phyloP scores from a whole-genome alignment of 371 early-diverging fungal genomes.

The Dinochytrium kinnereticum region DNA sequence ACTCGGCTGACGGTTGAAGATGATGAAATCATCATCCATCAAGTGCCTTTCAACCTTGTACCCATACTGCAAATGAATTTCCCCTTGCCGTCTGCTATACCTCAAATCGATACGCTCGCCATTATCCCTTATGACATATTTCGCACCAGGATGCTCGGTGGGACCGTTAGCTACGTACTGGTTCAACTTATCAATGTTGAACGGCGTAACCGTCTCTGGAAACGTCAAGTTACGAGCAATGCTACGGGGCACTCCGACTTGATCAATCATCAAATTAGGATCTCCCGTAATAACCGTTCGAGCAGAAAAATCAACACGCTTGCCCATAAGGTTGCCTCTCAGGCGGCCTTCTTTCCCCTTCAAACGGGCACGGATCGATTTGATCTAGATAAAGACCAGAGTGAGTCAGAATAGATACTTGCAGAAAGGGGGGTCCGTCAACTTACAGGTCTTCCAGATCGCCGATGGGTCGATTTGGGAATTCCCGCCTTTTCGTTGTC shows the following conservation, averaged over 20 bases:
- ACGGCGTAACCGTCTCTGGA: conserved; percentile 98
- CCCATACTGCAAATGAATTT: conserved; percentile 91
- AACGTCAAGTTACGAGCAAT: conserved; percentile 99
- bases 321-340: conserved; percentile 99
- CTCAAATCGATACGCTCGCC: conserved; percentile 97
- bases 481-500: conserved; percentile 99
- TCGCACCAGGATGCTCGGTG: conserved; percentile 98
- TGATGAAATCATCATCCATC: conserved; percentile 95
- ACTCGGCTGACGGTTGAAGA: conserved; percentile 99
- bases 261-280: conserved; percentile 96
- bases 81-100: conserved; percentile 87
- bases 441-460: conserved; percentile 92
- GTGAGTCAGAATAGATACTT: conserved; percentile 6
- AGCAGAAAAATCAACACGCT: conserved; percentile 99
- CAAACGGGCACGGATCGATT: conserved; percentile 96
- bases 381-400: conserved; percentile 45
- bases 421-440: not conserved
- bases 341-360: conserved; percentile 99
- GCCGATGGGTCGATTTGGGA: conserved; percentile 95
- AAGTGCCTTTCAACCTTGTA: conserved; percentile 98
- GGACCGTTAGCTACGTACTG: conserved; percentile 96
- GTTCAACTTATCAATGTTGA: conserved; percentile 93
- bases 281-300: conserved; percentile 99
- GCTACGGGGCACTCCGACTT: conserved; percentile 99
- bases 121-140: conserved; percentile 96